A percentile compares a stretch with the other conserved stretches of the same genome.
Conservation (phyloP, 2,329 filamentous ascomycete genomes). For the Tolypocladium tundrense region DNA sequence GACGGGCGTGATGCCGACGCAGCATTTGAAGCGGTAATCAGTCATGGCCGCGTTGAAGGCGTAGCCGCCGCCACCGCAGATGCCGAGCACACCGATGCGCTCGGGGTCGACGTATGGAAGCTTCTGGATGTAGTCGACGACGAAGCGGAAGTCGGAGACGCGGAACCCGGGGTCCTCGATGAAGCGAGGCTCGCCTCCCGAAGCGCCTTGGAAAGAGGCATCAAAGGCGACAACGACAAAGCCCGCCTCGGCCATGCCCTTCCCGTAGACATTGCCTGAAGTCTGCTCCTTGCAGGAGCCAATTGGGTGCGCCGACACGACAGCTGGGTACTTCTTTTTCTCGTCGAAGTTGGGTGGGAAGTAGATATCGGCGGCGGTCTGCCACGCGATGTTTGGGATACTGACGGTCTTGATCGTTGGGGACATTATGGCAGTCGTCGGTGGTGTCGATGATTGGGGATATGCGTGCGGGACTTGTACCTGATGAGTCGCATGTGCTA, state of each 20-base stretch:
- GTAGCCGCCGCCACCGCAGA: constrained; percentile 27
- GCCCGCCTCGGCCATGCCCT: background rate
- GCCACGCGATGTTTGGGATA: no score
- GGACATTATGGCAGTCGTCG: no score
- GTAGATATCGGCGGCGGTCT: no score
- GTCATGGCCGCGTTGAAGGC: constrained; percentile 20
- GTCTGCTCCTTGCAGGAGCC: background rate
- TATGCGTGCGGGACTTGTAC: no score
- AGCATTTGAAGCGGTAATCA: constrained; percentile 25
- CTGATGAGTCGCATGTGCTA: no score
- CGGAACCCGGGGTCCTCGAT: constrained; percentile 25
- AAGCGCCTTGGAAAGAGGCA: constrained; percentile 24
- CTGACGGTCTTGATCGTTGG: no score
- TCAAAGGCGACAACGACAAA: constrained; percentile 13
- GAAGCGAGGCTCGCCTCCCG: constrained; percentile 18
- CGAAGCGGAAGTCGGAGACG: constrained; percentile 21
- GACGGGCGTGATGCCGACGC: constrained; percentile 18
- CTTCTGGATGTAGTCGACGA: constrained; percentile 18
- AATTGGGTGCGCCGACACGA: background rate
- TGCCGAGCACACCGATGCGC: constrained; percentile 24
- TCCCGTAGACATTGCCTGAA: background rate
- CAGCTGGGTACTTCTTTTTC: no score
- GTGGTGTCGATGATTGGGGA: no score
- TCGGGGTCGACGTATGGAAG: constrained; percentile 17
- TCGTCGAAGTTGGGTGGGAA: no score